Percentiles rank a stretch among this genome's conserved stretches.
phyloP scores from a whole-genome alignment of 371 early-diverging fungal species.

The Blakeslea trispora region DNA sequence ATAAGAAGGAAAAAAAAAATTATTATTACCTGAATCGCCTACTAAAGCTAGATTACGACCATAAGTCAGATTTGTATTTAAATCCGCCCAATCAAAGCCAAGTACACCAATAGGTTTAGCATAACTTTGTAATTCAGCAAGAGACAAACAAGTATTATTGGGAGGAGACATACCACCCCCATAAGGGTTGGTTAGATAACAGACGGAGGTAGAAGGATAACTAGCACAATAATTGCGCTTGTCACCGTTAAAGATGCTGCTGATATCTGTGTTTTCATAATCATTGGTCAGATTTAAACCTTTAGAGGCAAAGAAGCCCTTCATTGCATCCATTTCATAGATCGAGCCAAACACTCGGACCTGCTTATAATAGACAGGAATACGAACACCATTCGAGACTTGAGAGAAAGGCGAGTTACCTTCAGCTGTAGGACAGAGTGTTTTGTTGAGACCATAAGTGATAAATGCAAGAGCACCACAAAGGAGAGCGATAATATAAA shows the following conservation, averaged over 20 bases:
- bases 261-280: slow-evolving; percentile 53
- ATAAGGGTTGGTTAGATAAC: slow-evolving; percentile 48
- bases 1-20: too few relatives aligned
- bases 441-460: slow-evolving; percentile 60
- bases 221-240: slow-evolving; percentile 32
- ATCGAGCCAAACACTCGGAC: slow-evolving; percentile 54
- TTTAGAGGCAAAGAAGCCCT: slow-evolving; percentile 38
- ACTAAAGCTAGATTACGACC: slow-evolving; percentile 41
- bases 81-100: slow-evolving; percentile 49
- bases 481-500: slow-evolving; percentile 63
- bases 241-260: slow-evolving; percentile 52
- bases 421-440: slow-evolving; percentile 47
- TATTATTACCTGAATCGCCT: slow-evolving; percentile 56
- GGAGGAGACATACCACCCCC: slow-evolving; percentile 34
- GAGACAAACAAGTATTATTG: slow-evolving; percentile 37
- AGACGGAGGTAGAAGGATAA: slow-evolving; percentile 29
- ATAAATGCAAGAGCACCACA: slow-evolving; percentile 63
- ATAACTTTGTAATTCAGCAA: slow-evolving; percentile 30
- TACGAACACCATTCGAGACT: slow-evolving; percentile 26
- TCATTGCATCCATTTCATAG: slow-evolving; percentile 42
- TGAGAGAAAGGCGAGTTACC: slow-evolving; percentile 21
- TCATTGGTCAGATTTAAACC: slow-evolving; percentile 48
- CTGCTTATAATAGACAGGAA: slow-evolving; percentile 37
- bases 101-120: slow-evolving; percentile 23
- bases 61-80: slow-evolving; percentile 24